A percentile compares a stretch with the other conserved stretches of the same genome.
Conservation (phyloP, 305 asterid species). For the Fraxinus baroniana region DNA sequence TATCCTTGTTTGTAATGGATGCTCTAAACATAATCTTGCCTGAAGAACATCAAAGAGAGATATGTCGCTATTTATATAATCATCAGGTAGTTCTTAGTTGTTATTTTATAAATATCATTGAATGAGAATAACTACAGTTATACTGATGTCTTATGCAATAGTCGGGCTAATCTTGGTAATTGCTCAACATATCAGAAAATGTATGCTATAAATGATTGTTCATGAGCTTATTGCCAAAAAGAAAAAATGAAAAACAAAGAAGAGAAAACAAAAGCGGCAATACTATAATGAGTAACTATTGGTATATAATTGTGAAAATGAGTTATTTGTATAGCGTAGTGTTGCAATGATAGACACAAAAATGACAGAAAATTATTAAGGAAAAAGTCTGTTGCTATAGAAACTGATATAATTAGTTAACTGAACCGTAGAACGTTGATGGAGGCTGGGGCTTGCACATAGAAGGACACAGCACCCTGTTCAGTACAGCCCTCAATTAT, state of each 20-base stretch:
- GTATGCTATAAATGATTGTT: neutral
- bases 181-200: neutral
- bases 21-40: conserved; percentile 31
- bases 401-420: neutral
- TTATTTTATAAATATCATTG: neutral
- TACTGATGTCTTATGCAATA: neutral
- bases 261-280: neutral
- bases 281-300: neutral
- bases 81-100: conserved; percentile 44
- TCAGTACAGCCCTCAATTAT: conserved; percentile 51
- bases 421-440: conserved; percentile 46
- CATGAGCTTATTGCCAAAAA: neutral
- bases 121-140: neutral
- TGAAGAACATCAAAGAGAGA: conserved; percentile 48
- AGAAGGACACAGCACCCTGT: conserved; percentile 62
- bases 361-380: neutral
- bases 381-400: neutral
- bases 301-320: neutral
- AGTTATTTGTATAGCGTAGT: neutral
- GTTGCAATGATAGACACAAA: neutral
- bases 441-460: conserved; percentile 82
- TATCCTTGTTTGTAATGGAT: conserved; percentile 43
- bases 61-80: conserved; percentile 51
- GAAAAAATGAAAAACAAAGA: neutral
- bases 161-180: neutral